Evolutionary conservation across 2,329 filamentous ascomycete genomes (phyloP).

Genomic region (Penicillium sp.): DNA sequence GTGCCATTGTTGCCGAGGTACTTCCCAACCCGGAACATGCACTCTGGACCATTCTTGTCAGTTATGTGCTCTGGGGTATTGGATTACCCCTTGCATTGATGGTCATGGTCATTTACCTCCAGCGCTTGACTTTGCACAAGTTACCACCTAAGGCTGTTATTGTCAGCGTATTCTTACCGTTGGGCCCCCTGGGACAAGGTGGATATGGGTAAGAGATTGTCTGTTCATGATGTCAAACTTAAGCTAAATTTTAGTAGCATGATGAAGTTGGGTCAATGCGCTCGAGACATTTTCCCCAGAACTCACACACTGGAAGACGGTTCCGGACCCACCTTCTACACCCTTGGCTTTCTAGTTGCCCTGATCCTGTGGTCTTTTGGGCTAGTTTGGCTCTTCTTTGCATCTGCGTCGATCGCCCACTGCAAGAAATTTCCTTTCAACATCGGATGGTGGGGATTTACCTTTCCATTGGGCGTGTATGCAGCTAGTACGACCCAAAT

Average conservation of each 20-base stretch:
- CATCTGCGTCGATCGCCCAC: constrained; percentile 35
- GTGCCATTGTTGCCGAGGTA: constrained; percentile 61
- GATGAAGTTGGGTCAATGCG: constrained; percentile 53
- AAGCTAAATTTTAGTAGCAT: constrained; percentile 30
- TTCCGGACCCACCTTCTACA: constrained; percentile 36
- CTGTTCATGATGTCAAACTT: neutral
- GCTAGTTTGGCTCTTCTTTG: constrained; percentile 43
- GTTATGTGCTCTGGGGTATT: constrained; percentile 72
- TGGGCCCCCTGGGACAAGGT: constrained; percentile 67
- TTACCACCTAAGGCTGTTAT: constrained; percentile 69
- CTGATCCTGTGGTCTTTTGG: constrained; percentile 44
- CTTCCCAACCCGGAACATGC: constrained; percentile 58
- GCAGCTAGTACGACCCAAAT: constrained; percentile 46
- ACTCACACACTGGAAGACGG: constrained; percentile 31
- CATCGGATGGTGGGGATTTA: constrained; percentile 65
- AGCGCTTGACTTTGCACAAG: constrained; percentile 66
- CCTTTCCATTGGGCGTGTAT: constrained; percentile 60
- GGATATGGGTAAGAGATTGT: constrained; percentile 51
- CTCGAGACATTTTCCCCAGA: constrained; percentile 37
- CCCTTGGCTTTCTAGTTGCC: constrained; percentile 37
- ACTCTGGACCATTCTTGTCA: constrained; percentile 62
- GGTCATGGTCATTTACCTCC: constrained; percentile 68
- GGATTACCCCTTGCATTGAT: constrained; percentile 62
- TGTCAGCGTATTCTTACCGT: constrained; percentile 66
- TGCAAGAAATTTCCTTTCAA: constrained; percentile 56